phyloP scores from a whole-genome alignment of 176 grass and related monocot genomes.

The Coix lacrymajobi region DNA sequence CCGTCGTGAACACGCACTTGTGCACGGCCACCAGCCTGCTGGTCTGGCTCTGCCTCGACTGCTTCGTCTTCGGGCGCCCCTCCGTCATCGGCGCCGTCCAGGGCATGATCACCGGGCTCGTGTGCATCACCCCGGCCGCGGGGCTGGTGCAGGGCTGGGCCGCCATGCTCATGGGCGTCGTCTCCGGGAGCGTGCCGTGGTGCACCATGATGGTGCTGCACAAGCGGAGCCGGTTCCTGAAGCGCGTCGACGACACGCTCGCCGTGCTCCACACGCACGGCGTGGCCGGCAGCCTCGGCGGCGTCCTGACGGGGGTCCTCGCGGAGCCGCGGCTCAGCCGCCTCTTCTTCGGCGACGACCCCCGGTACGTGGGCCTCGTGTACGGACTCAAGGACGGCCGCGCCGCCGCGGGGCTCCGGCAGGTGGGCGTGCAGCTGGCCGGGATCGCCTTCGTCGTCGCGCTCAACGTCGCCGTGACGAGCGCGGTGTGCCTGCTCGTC shows the following conservation, averaged over 20 bases:
- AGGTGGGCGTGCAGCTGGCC: conserved; percentile 59
- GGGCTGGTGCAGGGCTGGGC: conserved; percentile 80
- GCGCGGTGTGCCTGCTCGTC: conserved; percentile 48
- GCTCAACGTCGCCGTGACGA: conserved; percentile 49
- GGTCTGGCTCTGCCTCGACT: conserved; percentile 68
- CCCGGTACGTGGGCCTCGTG: conserved; percentile 54
- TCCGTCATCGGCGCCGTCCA: conserved; percentile 88
- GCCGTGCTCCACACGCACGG: conserved; percentile 81
- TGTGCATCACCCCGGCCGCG: conserved; percentile 65
- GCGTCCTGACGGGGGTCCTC: conserved; percentile 50
- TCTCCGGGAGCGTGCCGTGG: conserved; percentile 76
- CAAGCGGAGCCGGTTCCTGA: conserved; percentile 44
- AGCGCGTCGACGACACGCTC: conserved; percentile 67
- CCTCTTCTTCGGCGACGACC: conserved; percentile 79
- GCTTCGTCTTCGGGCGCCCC: conserved; percentile 40
- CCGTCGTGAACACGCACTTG: conserved; percentile 75
- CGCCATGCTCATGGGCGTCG: conserved; percentile 59
- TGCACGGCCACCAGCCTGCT: conserved; percentile 80
- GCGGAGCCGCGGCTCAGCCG: conserved; percentile 55
- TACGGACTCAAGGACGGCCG: conserved; percentile 54
- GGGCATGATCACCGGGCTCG: conserved; percentile 90
- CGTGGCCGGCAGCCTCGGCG: conserved; percentile 64
- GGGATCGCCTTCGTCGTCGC: conserved; percentile 55
- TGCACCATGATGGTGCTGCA: conserved; percentile 88
- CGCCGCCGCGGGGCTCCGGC: conserved; percentile 43